Evolutionary conservation across 345 rosid species (phyloP), one percentile per base, ranked within the genome.

Genomic region (Brassica rapa): DNA sequence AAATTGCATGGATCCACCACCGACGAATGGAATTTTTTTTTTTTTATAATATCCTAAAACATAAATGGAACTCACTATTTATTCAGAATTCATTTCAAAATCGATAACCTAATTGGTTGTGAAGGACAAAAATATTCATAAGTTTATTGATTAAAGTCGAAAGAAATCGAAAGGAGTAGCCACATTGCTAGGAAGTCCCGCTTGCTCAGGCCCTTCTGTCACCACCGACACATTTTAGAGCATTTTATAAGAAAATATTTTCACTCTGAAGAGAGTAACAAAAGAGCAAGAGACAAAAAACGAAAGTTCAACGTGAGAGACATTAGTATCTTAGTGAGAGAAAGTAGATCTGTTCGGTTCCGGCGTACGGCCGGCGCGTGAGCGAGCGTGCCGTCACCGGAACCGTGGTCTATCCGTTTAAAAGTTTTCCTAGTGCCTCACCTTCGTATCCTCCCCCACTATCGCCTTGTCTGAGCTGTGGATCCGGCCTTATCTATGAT

Each of bases 181-280:
- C 61, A 56, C 61, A 56, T 56, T 56, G 61, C 27, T 12, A 56
- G 60, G 23, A 65, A 71, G 77, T 71, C 72, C 72, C 81, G 27
- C 72, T 71, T 65, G 59, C 77, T 51, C 16, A 71, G 72, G 77
- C 53, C 8, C 67, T 72, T 71, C 4, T 57, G 68, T 72, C 68
- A 57, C 81, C 81, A 78, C 77, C 81, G 81, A 78, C 81, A 78
- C 77, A 65, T 19, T 56, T 71, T 23, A 30, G 1, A 15, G 16
- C 14, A 66, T 16, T 66, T 75, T 29, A 24, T 15, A 33, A 49
- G 0, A 68, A 16, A 8, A 19, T 0, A 2, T 24, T 35, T 33
- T 7, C 23, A 63, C 32, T 49, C 9, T 49, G 33, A 24, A 3
- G 23, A 67, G 23, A 3, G 71, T 66, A 25, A 25, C 64, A 60